Conservation (phyloP, 2,329 filamentous ascomycete species). For the Epichloe typhina region DNA sequence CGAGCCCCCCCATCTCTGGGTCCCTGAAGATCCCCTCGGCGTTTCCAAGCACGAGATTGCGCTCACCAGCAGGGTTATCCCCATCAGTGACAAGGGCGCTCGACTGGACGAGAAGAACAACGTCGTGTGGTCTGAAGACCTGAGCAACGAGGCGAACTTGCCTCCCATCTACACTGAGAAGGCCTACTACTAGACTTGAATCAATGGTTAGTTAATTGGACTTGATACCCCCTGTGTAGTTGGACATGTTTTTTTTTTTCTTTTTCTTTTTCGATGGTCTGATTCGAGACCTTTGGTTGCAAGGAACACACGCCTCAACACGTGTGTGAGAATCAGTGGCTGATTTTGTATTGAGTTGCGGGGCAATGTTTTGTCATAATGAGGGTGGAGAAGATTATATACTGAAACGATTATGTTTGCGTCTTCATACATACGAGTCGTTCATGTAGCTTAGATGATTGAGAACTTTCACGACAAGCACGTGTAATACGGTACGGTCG, state of each 20-base stretch:
- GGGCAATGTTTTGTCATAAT: not conserved
- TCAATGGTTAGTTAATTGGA: no score
- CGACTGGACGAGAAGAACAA: slow-evolving; percentile 51
- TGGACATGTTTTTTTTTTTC: not conserved
- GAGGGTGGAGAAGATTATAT: not conserved
- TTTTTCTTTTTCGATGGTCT: not conserved
- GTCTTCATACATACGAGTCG: no score
- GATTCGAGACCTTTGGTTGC: not conserved
- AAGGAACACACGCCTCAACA: not conserved
- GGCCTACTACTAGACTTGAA: slow-evolving; percentile 25
- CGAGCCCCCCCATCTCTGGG: slow-evolving; percentile 55
- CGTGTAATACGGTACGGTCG: no score
- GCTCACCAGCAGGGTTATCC: slow-evolving; percentile 51
- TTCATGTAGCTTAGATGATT: no score
- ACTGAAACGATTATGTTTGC: no score
- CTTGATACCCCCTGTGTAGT: not conserved
- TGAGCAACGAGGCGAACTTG: slow-evolving; percentile 19
- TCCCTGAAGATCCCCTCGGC: slow-evolving; percentile 57
- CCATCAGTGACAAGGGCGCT: slow-evolving; percentile 61
- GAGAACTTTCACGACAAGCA: no score
- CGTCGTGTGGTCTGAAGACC: slow-evolving; percentile 26
- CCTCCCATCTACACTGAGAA: slow-evolving; percentile 33
- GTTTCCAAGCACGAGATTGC: slow-evolving; percentile 59
- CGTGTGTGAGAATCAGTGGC: not conserved
- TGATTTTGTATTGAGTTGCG: not conserved